Evolutionary conservation across 2,329 filamentous ascomycete species (phyloP).

Genomic region (Periconia macrospinosa): DNA sequence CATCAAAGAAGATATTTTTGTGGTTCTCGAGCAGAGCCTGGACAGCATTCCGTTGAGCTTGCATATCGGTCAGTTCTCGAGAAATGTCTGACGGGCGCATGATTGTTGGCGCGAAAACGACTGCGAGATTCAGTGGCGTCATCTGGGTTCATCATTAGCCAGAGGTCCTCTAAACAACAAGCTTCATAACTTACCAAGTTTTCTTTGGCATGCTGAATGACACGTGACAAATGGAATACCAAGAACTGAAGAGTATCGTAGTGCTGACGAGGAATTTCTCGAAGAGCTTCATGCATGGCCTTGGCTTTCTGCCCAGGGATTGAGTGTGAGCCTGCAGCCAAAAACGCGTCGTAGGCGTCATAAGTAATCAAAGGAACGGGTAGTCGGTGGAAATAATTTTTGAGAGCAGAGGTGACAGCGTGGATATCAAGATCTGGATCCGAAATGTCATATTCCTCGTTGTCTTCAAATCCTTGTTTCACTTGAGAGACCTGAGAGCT

Average conservation of each 20-base stretch:
- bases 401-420: constrained; percentile 90
- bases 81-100: constrained; percentile 90
- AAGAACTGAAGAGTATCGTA: constrained; percentile 90
- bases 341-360: constrained; percentile 84
- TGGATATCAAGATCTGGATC: constrained; percentile 94
- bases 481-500: constrained; percentile 88
- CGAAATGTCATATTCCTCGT: constrained; percentile 85
- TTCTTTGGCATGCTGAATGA: constrained; percentile 78
- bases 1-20: constrained; percentile 69
- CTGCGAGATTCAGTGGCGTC: constrained; percentile 93
- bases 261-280: constrained; percentile 79
- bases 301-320: constrained; percentile 53
- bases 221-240: constrained; percentile 87
- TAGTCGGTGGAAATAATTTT: constrained; percentile 95
- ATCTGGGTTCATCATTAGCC: constrained; percentile 60
- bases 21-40: constrained; percentile 93
- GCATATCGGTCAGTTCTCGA: constrained; percentile 94
- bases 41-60: constrained; percentile 86
- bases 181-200: constrained; percentile 68
- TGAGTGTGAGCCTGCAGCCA: constrained; percentile 77
- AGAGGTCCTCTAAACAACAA: not conserved
- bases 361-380: constrained; percentile 88
- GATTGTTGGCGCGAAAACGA: constrained; percentile 96
- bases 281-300: constrained; percentile 73
- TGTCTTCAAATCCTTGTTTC: constrained; percentile 87